A percentile compares a stretch with the other conserved stretches of the same genome.
Evolutionary conservation across 1,139 yeast species (phyloP).

Genomic region (Yamadazyma oceani): DNA sequence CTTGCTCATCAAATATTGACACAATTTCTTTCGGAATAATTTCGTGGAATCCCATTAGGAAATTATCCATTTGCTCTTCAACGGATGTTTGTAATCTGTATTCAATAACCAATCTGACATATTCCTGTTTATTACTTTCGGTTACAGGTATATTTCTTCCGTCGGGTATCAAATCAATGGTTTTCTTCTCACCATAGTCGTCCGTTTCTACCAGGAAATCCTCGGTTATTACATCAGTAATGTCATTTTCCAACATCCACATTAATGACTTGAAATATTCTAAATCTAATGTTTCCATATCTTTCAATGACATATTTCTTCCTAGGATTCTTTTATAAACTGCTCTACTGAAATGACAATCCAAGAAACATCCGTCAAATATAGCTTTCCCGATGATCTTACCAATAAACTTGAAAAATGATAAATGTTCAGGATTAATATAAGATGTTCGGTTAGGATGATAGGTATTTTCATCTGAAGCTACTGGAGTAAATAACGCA

Average conservation of each 20-base stretch:
- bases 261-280: constrained; percentile 88
- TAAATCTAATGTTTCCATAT: constrained; percentile 91
- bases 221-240: constrained; percentile 95
- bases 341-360: constrained; percentile 94
- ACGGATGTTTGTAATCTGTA: constrained; percentile 83
- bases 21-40: constrained; percentile 86
- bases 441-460: constrained; percentile 94
- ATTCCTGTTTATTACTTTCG: constrained; percentile 87
- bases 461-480: constrained; percentile 89
- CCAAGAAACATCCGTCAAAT: constrained; percentile 81
- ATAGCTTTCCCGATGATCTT: constrained; percentile 94
- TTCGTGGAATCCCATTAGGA: constrained; percentile 86
- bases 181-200: constrained; percentile 88
- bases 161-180: constrained; percentile 73
- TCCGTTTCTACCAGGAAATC: constrained; percentile 92
- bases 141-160: constrained; percentile 88
- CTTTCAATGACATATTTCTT: constrained; percentile 79
- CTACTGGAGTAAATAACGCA: constrained; percentile 89
- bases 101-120: constrained; percentile 82
- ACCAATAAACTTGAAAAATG: constrained; percentile 93
- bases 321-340: constrained; percentile 88
- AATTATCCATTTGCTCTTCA: constrained; percentile 82
- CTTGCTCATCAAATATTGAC: constrained; percentile 92
- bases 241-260: constrained; percentile 97
- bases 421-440: constrained; percentile 89